Base-by-base conservation (phyloP, 2,329 filamentous ascomycete species). In the Cercospora nicotianae region DNA sequence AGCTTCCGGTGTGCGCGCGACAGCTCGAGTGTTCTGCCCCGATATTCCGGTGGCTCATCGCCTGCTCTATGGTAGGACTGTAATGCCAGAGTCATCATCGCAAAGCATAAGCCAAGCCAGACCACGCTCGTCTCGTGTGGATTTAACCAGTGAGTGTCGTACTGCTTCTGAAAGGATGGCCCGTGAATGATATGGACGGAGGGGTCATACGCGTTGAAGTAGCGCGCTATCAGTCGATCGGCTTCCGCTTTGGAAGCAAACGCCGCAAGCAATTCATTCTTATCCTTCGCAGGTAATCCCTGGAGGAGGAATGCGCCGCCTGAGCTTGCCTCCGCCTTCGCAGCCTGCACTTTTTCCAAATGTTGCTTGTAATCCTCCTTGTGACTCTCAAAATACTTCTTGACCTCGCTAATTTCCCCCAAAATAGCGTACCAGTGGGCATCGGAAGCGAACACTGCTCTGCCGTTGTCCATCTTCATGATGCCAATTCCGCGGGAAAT, bases 321-420 rank as follows among this genome's bases (percentile, higher is more conserved):
- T 16, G 82, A 78, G 67, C 89, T 87, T 67, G 84, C 81, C 39
- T 84, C 82, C 58, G 81, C 79, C 74, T 91, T 92, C 45, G 87
- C 87, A 55, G 87, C 87, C 77, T 90, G 87, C 62, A 96, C 89
- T 74, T 89, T 90, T 74, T 91, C 89, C 73, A 92, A 89, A 48
- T 94, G 93, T 67, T 89, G 89, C 77, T 96, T 92, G 68, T 94
- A 85, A 72, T 97, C 93, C 76, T 95, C 94, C 79, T 95, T 96
- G 80, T 97, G 93, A 39, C 86, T 88, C 18, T 82, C 81, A 75
- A 96, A 98, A 81, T 95, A 97, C 73, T 90, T 94, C 77, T 94
- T 96, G 28, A 99, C 94, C 81, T 99, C 95, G 9, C 92, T 85
- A 71, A 99, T 95, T 86, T 90, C 83, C 62, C 82, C 81, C 28